Base-by-base conservation (phyloP, 257 asterid genomes). In the Jasminum sambac region DNA sequence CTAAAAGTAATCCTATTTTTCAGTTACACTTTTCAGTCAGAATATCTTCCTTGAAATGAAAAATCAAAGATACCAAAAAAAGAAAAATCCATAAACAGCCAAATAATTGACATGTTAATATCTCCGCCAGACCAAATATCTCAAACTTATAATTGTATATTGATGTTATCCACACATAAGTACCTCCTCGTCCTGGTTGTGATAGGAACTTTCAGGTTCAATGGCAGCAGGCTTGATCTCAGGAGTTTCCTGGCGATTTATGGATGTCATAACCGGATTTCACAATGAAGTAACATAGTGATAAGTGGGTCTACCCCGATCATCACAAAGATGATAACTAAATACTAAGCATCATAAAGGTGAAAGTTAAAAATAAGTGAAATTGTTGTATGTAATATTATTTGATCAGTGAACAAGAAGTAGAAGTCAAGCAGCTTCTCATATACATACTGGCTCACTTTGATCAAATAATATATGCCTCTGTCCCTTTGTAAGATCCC, bases 401-500 rank as follows among this genome's bases (percentile, higher is more conserved):
- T 62, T 38, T 30, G 55, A 55, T 66, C 46, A 26, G 12, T 62
- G 62, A 69, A 39, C 14, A 50, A 59, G 64, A 36, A 63, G 63
- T 36, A 30, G 48, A 72, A 43, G 25, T 64, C 64, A 13, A 65
- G 78, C 58, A 40, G 59, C 62, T 65, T 67, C 67, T 11, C 21
- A 24, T 4, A 10, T 65, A 71, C 82, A 62, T 81, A 81, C 86
- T 37, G 71, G 67, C 59, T 79, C 78, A 21, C 70, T 77, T 59
- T 79, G 81, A 50, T 81, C 83, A 38, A 60, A 60, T 48, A 30
- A 64, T 43, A 66, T 11, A 38, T 34, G 71, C 41, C 72, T 38
- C 64, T 76, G 73, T 68, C 76, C 89, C 71, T 82, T 81, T 2
- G 77, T 43, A 36, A 77, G 86, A 75, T 77, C 83, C 76, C 85